Conservation (phyloP, 2,329 filamentous ascomycete species). For the Mycosphaerella arachidis region DNA sequence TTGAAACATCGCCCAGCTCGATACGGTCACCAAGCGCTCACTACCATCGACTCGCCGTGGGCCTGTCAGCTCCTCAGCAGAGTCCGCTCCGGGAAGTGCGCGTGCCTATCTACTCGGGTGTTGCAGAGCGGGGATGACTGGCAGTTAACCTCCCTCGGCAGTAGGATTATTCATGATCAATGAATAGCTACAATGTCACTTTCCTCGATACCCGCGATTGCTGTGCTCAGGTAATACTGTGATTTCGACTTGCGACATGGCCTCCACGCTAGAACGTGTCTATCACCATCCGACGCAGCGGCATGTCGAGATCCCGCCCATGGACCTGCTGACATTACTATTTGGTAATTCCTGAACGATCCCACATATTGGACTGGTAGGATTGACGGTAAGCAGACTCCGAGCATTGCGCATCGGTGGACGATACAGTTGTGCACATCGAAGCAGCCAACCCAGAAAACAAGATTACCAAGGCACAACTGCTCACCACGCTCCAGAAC, state of each 20-base stretch:
- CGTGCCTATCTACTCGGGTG: background rate
- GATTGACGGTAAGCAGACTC: constrained; percentile 8
- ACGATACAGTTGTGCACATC: constrained; percentile 52
- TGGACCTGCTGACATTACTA: constrained; percentile 40
- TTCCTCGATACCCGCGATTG: background rate
- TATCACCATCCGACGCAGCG: constrained; percentile 25
- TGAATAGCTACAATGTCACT: background rate
- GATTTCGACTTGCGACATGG: background rate
- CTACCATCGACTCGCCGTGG: background rate
- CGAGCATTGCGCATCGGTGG: constrained; percentile 35
- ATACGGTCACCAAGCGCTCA: background rate
- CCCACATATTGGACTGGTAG: background rate
- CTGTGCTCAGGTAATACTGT: background rate
- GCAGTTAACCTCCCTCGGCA: background rate
- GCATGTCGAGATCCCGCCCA: constrained; percentile 28
- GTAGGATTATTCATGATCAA: background rate
- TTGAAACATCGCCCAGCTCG: background rate
- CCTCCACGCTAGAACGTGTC: constrained; percentile 17
- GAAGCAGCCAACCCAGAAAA: constrained; percentile 55
- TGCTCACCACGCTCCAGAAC: constrained; percentile 47
- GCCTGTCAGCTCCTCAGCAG: background rate
- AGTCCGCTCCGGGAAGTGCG: background rate
- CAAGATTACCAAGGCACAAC: constrained; percentile 50
- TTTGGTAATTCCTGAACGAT: constrained; percentile 32
- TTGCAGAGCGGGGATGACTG: background rate